phyloP scores from a whole-genome alignment of 371 early-diverging fungal species.

The Rhizopus sp. region DNA sequence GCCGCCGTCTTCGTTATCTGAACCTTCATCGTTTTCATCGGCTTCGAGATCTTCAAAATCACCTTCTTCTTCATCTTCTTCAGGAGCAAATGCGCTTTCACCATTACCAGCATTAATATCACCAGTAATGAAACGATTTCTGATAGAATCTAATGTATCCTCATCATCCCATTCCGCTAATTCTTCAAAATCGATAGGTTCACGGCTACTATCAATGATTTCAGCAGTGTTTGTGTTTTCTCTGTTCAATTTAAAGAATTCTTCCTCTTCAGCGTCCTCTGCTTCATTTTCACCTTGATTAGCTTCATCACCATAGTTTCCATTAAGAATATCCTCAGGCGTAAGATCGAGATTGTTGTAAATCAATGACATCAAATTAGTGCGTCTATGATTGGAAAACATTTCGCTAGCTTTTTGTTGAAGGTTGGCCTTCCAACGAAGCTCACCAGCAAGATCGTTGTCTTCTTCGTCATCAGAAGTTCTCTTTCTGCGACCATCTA shows the following conservation, averaged over 20 bases:
- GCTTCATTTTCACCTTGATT: constrained; percentile 43
- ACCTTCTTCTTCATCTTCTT: constrained; percentile 67
- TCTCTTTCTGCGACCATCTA: constrained; percentile 40
- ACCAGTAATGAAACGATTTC: constrained; percentile 87
- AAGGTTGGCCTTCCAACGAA: constrained; percentile 78
- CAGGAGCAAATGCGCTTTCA: constrained; percentile 41
- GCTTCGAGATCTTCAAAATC: constrained; percentile 94
- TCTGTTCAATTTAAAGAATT: constrained; percentile 67
- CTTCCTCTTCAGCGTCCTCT: constrained; percentile 60
- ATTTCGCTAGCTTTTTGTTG: constrained; percentile 67
- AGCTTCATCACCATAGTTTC: constrained; percentile 39
- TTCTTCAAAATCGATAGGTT: constrained; percentile 54
- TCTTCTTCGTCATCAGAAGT: constrained; percentile 44
- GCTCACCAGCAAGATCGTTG: constrained; percentile 60
- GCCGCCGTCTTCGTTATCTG: constrained; percentile 34
- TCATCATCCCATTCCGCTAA: constrained; percentile 76
- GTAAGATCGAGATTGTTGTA: constrained; percentile 64
- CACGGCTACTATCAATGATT: constrained; percentile 70
- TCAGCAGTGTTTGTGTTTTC: constrained; percentile 35
- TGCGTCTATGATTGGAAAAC: constrained; percentile 62
- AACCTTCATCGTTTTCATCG: constrained; percentile 45
- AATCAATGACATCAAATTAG: constrained; percentile 86
- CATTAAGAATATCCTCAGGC: constrained; percentile 57
- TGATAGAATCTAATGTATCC: constrained; percentile 70
- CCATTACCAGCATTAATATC: constrained; percentile 45